Conservation (phyloP, 139 green algal genomes). For the Dunaliella primolecta region DNA sequence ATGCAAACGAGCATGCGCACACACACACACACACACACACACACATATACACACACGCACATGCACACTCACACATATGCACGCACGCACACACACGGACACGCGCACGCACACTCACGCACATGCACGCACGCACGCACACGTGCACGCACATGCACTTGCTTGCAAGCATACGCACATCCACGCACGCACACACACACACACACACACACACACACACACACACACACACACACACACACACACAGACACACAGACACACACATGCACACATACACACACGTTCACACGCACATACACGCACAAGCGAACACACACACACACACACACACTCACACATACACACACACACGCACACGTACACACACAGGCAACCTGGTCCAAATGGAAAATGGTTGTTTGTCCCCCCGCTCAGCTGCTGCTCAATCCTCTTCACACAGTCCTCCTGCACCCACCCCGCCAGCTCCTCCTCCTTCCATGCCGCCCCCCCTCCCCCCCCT, state of each 20-base stretch:
- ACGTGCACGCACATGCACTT: too few species aligned
- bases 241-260: not conserved
- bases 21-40: not conserved
- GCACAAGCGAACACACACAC: not conserved
- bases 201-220: not conserved
- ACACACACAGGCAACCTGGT: slow-evolving; percentile 10
- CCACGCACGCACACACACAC: not conserved
- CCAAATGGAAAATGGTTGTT: slow-evolving; percentile 1
- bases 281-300: not conserved
- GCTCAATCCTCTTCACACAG: not conserved
- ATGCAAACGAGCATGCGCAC: not conserved
- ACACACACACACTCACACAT: slow-evolving; percentile 1
- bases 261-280: not conserved
- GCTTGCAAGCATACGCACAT: too few species aligned
- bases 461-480: too few species aligned
- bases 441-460: not conserved
- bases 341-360: not conserved
- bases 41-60: not conserved
- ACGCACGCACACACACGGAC: too few species aligned
- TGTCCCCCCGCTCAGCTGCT: not conserved
- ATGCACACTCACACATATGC: not conserved
- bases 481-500: too few species aligned
- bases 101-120: too few species aligned
- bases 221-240: not conserved
- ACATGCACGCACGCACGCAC: not conserved